Evolutionary conservation across 176 grass and related monocot species (phyloP).

Genomic region (Oropetium thomaeum): DNA sequence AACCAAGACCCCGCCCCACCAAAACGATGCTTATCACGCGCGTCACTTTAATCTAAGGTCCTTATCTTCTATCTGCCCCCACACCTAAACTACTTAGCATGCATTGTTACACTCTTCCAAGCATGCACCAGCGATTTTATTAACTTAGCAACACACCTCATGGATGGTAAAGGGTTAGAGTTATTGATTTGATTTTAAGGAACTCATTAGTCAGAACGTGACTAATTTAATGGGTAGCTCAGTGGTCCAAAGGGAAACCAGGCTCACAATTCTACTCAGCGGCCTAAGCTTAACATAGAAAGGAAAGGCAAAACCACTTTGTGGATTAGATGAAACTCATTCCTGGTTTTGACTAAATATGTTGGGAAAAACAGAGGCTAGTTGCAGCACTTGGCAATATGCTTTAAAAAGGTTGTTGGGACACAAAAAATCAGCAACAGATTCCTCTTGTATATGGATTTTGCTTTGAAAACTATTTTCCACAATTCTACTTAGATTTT

Average conservation of each 20-base stretch:
- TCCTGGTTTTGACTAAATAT: background rate
- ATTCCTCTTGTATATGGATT: no score
- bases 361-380: background rate
- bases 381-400: background rate
- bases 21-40: slow-evolving; percentile 21
- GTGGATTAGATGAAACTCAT: background rate
- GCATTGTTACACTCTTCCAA: background rate
- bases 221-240: background rate
- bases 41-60: slow-evolving; percentile 1
- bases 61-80: background rate
- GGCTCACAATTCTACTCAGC: background rate
- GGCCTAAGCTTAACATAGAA: slow-evolving; percentile 7
- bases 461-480: background rate
- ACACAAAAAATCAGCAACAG: no score
- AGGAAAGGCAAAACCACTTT: background rate
- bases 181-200: slow-evolving; percentile 22
- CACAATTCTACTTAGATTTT: background rate
- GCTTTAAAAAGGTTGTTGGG: background rate
- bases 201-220: background rate
- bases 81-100: background rate
- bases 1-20: slow-evolving; percentile 5
- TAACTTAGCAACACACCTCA: background rate
- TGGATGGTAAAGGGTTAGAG: background rate
- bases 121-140: slow-evolving; percentile 29
- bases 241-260: background rate